Conservation (phyloP, 2,329 filamentous ascomycete species). For the Zasmidium cellare region DNA sequence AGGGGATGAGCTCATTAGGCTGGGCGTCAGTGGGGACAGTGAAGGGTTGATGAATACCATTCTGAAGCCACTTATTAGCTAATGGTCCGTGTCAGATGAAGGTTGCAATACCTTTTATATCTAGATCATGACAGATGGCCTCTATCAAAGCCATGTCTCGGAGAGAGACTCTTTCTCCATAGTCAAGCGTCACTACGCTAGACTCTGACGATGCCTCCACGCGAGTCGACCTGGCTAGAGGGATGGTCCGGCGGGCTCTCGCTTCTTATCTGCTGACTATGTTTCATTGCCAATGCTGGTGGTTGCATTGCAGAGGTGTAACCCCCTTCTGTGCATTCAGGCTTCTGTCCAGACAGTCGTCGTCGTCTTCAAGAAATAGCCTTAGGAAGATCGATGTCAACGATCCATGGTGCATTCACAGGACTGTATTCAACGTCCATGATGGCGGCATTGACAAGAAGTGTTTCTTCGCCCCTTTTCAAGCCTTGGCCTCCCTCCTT, state of each 20-base stretch:
- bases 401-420: slow-evolving; percentile 55
- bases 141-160: too few species aligned
- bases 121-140: too few species aligned
- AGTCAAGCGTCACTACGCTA: too few species aligned
- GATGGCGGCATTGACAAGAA: slow-evolving; percentile 61
- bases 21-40: not conserved
- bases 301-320: too few species aligned
- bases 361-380: not conserved
- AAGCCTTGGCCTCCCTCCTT: slow-evolving; percentile 31
- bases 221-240: too few species aligned
- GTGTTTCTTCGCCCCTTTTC: slow-evolving; percentile 51
- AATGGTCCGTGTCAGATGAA: not conserved
- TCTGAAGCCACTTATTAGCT: not conserved
- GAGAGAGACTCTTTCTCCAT: too few species aligned
- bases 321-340: too few species aligned
- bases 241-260: too few species aligned
- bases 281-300: too few species aligned
- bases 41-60: not conserved
- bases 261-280: too few species aligned
- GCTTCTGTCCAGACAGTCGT: too few species aligned
- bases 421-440: slow-evolving; percentile 47
- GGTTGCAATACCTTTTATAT: not conserved
- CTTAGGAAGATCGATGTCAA: slow-evolving; percentile 52
- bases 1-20: slow-evolving; percentile 1
- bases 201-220: too few species aligned